Evolutionary conservation across 192 early-diverging fungal genomes (phyloP).

Genomic region (Coemansia sp.): DNA sequence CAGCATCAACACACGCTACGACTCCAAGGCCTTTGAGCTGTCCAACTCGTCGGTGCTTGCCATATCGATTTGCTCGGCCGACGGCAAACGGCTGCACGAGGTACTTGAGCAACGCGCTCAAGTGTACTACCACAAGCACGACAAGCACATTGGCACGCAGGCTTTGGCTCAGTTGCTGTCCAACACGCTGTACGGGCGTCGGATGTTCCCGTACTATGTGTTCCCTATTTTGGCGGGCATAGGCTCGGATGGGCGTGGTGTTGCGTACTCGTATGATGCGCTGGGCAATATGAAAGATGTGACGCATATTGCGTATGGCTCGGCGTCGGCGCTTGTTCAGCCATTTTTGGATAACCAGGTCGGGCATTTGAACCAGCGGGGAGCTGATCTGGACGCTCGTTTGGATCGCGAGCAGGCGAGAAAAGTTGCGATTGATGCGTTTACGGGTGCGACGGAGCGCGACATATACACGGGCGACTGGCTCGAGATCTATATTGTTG

Average conservation of each 20-base stretch:
- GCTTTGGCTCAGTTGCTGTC: slow-evolving; percentile 95
- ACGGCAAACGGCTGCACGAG: slow-evolving; percentile 81
- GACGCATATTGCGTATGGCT: slow-evolving; percentile 73
- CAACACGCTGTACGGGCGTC: slow-evolving; percentile 84
- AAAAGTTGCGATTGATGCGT: slow-evolving; percentile 89
- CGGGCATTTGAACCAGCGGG: slow-evolving; percentile 68
- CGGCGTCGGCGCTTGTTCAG: slow-evolving; percentile 87
- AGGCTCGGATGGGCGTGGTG: slow-evolving; percentile 84
- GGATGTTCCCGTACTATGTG: slow-evolving; percentile 97
- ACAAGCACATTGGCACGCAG: slow-evolving; percentile 77
- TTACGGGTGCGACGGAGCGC: slow-evolving; percentile 94
- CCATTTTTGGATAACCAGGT: slow-evolving; percentile 98
- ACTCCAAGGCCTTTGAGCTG: slow-evolving; percentile 87
- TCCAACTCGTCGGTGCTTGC: slow-evolving; percentile 82
- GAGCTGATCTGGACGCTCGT: slow-evolving; percentile 12
- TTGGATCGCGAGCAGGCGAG: slow-evolving; percentile 56
- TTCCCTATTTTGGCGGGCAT: slow-evolving; percentile 89
- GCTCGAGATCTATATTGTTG: slow-evolving; percentile 89
- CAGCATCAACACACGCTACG: slow-evolving; percentile 90
- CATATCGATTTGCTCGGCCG: slow-evolving; percentile 86
- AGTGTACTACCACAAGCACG: slow-evolving; percentile 91
- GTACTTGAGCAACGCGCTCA: slow-evolving; percentile 82
- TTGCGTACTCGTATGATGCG: slow-evolving; percentile 90
- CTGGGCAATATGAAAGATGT: slow-evolving; percentile 88
- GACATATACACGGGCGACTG: slow-evolving; percentile 98